Base-by-base conservation (phyloP, 2,329 filamentous ascomycete species). In the Pseudopyrenochaeta lycopersici region DNA sequence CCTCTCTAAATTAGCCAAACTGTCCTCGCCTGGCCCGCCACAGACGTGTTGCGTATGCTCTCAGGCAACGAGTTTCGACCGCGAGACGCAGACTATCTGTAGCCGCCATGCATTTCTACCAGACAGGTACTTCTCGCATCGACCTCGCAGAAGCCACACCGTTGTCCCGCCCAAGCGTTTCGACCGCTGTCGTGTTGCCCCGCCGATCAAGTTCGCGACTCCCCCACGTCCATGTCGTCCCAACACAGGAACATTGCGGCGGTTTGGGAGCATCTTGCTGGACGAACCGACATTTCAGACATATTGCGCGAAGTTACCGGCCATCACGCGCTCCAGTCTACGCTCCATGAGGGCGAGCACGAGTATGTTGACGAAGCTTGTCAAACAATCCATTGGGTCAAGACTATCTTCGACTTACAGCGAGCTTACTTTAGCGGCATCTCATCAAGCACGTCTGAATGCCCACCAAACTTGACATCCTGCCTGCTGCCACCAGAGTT, bases 291-390 rank as follows among this genome's bases (percentile, higher is more conserved):
- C 56, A 60, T 73, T 44, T 63, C 70, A 11, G 70, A 64, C 52
- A 73, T 73, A 32, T 54, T 76, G 7, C 63, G 70, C 32, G 73
- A 76, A 46, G 71, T 76, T 42, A 69, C 75, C 43, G 73, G 72
- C 9, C 66, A 75, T 42, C 71, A 75, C 59, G 66, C 70, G 15
- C 52, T 72, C 18, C 67, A 72, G 15, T 52, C 64, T 40, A 57
- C 71, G 14, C 62, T 63, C 7, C 66, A 67, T 32, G 58, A 70
- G 58, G 63, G 64, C 30, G 55, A 59, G n/a, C 48, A 58, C n/a
- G 40, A 50, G 3, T 56, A 56, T 39, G 54, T 62, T 7, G 70
- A 70, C 35, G 59, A 66, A 18, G 57, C 71, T 7, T 64, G 66
- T 18, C 63, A 62, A 39, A 59, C 67, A 3, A 66, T 76, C 17